Base-by-base conservation (phyloP, 2,329 filamentous ascomycete species). In the Cercospora nicotianae region DNA sequence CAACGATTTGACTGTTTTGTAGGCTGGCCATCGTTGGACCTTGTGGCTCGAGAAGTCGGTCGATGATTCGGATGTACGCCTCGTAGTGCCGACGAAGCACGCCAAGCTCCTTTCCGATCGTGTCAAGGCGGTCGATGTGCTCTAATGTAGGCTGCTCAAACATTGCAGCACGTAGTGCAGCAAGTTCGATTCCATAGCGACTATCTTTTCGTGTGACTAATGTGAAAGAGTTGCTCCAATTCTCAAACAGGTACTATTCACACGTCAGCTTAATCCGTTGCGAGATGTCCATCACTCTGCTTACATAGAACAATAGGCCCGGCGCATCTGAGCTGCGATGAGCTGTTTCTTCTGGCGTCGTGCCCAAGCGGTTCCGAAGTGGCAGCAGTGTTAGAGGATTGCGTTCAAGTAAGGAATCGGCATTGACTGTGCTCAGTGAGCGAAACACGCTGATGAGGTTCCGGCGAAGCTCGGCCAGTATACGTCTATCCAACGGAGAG, bases 391-490 rank as follows among this genome's bases (percentile, higher is more conserved):
- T 77, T 51, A 83, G 73, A 0, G 82, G 81, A 33, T 77, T 79
- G 45, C 72, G 69, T 3, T 72, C 64, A 13, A 81, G 76, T 28
- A 77, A 72, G 0, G 79, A 72, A 2, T 78, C 75, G 2, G 79
- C 80, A n/a, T 85, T 82, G 13, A 83, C 81, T 70, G 83, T 85
- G 0, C 87, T 72, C 6, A 90, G 78, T 12, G 89, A 87, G 2
- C 84, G 81, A 71, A 90, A 87, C 53, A 90, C 86, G 68, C 86
- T 87, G 31, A 86, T 80, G 3, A 87, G 80, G 70, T 90, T 90
- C 12, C 86, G 80, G 7, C 87, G 85, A 26, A 85, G 83, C 57
- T 83, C 80, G 65, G 81, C 82, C 62, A 82, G 82, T 70, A 82
- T 83, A 75, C 79, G 82, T 20, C 82, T 79, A 61, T 86, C 72